Evolutionary conservation across 2,329 filamentous ascomycete species (phyloP).

Genomic region (Dendrostoma leiphaemia): DNA sequence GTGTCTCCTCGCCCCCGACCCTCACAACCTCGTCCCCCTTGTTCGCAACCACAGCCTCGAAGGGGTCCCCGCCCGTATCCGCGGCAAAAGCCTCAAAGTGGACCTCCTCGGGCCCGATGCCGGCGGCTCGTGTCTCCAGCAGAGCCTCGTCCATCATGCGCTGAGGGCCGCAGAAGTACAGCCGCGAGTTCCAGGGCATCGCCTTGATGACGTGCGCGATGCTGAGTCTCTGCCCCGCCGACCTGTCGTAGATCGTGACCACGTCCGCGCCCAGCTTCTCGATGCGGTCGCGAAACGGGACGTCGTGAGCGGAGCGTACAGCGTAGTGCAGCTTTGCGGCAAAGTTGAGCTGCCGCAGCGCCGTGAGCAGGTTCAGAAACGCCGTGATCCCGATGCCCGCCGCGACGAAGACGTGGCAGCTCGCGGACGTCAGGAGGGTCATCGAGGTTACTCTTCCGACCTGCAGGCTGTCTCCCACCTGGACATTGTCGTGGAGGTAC

Average conservation of each 20-base stretch:
- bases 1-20: constrained; percentile 46
- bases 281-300: constrained; percentile 53
- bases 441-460: constrained; percentile 53
- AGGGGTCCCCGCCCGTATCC: constrained; percentile 55
- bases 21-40: constrained; percentile 35
- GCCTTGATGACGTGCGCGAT: constrained; percentile 42
- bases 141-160: constrained; percentile 54
- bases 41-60: constrained; percentile 53
- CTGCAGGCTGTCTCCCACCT: constrained; percentile 48
- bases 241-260: constrained; percentile 52
- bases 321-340: constrained; percentile 58
- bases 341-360: constrained; percentile 42
- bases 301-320: constrained; percentile 48
- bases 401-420: constrained; percentile 60
- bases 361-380: constrained; percentile 50
- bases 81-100: constrained; percentile 61
- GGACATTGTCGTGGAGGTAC: constrained; percentile 51
- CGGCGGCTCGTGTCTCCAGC: constrained; percentile 36
- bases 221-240: constrained; percentile 50
- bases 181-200: constrained; percentile 51
- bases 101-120: constrained; percentile 48
- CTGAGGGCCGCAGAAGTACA: constrained; percentile 61
- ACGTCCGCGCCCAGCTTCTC: constrained; percentile 35
- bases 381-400: constrained; percentile 68
- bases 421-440: constrained; percentile 43